These are phyloP conservation scores for Tricholoma terreum DNA, from an alignment of 768 basidiomycete genomes.

Conservation along the genomic window DNA sequence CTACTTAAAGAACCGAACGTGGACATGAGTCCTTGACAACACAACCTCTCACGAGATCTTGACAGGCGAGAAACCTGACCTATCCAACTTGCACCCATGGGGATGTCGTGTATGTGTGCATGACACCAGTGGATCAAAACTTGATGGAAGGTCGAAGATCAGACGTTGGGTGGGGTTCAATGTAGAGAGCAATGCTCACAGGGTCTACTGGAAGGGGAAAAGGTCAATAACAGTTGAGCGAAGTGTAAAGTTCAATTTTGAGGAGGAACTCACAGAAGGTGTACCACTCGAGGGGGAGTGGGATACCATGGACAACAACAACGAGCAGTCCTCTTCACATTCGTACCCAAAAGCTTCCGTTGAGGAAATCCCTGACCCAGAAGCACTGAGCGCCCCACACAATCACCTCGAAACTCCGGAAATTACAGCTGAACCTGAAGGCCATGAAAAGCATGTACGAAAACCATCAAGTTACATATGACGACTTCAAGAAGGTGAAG, in stretches of 20 bases:
- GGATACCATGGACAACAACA: not conserved
- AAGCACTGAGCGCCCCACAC: not conserved
- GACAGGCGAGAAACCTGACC: constrained; percentile 27
- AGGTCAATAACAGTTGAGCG: constrained; percentile 21
- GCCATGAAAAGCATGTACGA: not conserved
- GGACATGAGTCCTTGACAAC: constrained; percentile 20
- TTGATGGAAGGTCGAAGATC: constrained; percentile 19
- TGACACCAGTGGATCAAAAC: constrained; percentile 19
- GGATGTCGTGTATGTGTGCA: constrained; percentile 28
- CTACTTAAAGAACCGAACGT: constrained; percentile 33
- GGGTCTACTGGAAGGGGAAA: constrained; percentile 32
- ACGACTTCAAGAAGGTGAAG: not conserved
- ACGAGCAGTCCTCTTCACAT: not conserved
- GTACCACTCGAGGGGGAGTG: constrained; percentile 4
- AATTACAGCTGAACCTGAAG: not conserved
- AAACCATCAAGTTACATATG: not conserved
- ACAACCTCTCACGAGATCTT: constrained; percentile 22
- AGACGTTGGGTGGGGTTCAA: constrained; percentile 35
- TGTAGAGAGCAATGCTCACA: constrained; percentile 24
- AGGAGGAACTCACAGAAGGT: not conserved
- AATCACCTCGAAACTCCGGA: not conserved
- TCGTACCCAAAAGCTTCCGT: not conserved
- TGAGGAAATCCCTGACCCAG: not conserved
- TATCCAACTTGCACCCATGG: constrained; percentile 25
- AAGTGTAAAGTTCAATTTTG: constrained; percentile 14